Percentiles rank a stretch among this genome's conserved stretches.
These are phyloP conservation scores for Solanum rostratum DNA, from an alignment of 257 asterid genomes.

Conservation along the genomic window DNA sequence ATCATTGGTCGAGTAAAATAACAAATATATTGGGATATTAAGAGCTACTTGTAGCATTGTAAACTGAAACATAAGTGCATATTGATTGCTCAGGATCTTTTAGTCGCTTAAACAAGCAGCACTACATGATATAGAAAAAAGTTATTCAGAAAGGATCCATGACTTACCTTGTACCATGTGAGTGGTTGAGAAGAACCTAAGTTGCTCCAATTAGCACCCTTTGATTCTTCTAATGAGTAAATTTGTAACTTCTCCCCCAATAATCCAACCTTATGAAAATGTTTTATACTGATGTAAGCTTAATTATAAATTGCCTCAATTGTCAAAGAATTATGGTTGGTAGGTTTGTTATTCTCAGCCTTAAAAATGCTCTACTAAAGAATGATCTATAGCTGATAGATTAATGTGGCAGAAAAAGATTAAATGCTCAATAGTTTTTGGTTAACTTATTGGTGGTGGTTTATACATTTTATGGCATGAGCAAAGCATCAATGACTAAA, in stretches of 20 bases:
- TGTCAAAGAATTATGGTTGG: not conserved
- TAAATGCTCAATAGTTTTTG: not conserved
- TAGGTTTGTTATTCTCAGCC: not conserved
- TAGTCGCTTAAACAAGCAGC: not conserved
- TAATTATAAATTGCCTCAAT: not conserved
- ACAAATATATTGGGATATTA: not conserved
- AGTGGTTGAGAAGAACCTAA: slow-evolving; percentile 37
- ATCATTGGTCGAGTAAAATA: not conserved
- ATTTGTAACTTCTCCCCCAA: slow-evolving; percentile 50
- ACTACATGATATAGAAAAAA: not conserved
- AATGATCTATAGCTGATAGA: not conserved
- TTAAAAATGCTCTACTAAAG: not conserved
- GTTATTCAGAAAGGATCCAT: not conserved
- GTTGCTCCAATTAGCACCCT: slow-evolving; percentile 31
- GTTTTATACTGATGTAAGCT: not conserved
- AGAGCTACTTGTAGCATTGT: not conserved
- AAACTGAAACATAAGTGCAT: not conserved
- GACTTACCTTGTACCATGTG: slow-evolving; percentile 81
- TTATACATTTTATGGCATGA: not conserved
- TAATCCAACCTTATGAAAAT: slow-evolving; percentile 58
- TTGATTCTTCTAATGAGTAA: slow-evolving; percentile 40
- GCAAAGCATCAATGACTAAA: not conserved
- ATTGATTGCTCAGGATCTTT: not conserved
- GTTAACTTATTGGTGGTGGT: not conserved
- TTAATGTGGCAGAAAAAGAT: not conserved